phyloP scores from a whole-genome alignment of 306 rosid genomes.

The Rosa multiflora region DNA sequence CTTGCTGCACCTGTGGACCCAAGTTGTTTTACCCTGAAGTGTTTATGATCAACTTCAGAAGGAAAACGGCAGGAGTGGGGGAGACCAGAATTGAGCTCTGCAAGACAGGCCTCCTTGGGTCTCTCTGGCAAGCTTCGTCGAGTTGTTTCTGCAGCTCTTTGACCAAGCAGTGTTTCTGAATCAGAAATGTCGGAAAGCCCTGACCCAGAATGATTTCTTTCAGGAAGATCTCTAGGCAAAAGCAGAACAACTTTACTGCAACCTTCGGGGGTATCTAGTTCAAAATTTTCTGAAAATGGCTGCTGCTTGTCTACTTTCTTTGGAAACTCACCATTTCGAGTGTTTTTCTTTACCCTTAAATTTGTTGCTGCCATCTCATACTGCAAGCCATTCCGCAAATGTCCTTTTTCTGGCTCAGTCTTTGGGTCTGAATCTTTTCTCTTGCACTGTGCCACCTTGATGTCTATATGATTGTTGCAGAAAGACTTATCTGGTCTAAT shows the following conservation, averaged over 20 bases:
- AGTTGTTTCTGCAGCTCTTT: conserved; percentile 39
- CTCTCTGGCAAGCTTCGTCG: conserved; percentile 38
- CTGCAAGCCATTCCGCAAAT: conserved; percentile 20
- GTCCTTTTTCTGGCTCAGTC: conserved; percentile 35
- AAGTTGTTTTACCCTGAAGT: conserved; percentile 33
- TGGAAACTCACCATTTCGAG: conserved; percentile 36
- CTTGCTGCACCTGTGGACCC: conserved; percentile 30
- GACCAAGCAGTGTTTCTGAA: conserved; percentile 33
- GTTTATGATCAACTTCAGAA: conserved; percentile 39
- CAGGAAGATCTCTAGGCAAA: conserved; percentile 42
- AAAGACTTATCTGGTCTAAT: conserved; percentile 33
- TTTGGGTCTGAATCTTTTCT: conserved; percentile 29
- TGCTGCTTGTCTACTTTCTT: conserved; percentile 40
- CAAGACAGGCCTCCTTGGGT: conserved; percentile 32
- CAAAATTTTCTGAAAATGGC: conserved; percentile 29
- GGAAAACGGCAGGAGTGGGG: conserved; percentile 42
- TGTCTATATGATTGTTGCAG: conserved; percentile 33
- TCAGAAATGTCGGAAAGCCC: conserved; percentile 37
- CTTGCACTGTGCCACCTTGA: conserved; percentile 35
- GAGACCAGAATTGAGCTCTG: conserved; percentile 32
- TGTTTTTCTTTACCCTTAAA: conserved; percentile 22
- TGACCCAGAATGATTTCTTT: conserved; percentile 36
- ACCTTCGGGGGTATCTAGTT: conserved; percentile 36
- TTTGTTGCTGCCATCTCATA: conserved; percentile 39
- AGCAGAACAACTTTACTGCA: conserved; percentile 53